A percentile compares a stretch with the other conserved stretches of the same genome.
phyloP scores from a whole-genome alignment of 208 protist genomes.

The Leishmania arabica region DNA sequence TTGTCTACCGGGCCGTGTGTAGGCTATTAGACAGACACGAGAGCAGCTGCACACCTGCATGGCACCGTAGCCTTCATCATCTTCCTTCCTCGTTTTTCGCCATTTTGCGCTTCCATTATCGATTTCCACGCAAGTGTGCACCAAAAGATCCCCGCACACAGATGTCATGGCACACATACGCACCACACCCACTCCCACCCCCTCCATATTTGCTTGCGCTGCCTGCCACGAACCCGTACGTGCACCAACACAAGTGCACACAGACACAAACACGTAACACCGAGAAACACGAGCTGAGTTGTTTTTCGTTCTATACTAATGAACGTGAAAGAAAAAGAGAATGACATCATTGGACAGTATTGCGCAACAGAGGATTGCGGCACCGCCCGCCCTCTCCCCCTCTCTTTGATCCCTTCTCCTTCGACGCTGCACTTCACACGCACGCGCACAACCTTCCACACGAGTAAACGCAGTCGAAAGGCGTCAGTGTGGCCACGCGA shows the following conservation, averaged over 20 bases:
- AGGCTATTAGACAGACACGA: not conserved
- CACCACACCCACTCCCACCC: not conserved
- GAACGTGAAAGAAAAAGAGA: constrained; percentile 1
- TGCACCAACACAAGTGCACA: not conserved
- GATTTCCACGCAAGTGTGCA: not conserved
- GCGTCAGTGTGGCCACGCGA: not conserved
- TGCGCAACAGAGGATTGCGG: not conserved
- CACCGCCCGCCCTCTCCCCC: not conserved
- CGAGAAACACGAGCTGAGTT: not conserved
- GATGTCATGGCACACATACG: not conserved
- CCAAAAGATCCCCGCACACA: not conserved
- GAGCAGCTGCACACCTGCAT: not conserved
- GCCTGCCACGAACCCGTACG: not conserved
- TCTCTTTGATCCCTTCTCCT: not conserved
- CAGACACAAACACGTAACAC: not conserved
- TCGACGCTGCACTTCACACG: not conserved
- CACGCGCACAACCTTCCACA: not conserved
- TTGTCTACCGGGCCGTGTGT: not conserved
- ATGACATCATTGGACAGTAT: not conserved
- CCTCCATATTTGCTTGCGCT: not conserved
- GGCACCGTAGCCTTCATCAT: not conserved
- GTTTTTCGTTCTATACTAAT: not conserved
- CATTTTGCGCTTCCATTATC: not conserved
- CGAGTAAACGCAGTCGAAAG: not conserved
- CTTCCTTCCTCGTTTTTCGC: not conserved